Evolutionary conservation across 495 filamentous ascomycete species (phyloP).

Genomic region (Aspergillus sparsus): DNA sequence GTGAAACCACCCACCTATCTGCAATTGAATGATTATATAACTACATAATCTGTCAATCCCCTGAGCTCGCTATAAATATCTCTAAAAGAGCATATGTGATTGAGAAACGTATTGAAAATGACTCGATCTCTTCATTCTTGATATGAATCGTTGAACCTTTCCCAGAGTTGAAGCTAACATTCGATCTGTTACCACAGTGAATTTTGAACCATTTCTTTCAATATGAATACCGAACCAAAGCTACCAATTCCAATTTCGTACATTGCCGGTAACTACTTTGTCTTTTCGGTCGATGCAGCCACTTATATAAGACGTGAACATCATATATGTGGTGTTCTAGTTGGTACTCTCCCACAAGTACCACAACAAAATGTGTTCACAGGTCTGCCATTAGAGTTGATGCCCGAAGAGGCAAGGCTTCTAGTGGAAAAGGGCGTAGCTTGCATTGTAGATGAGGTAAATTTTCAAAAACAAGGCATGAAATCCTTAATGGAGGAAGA

Average conservation of each 20-base stretch:
- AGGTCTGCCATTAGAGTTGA: conserved; percentile 82
- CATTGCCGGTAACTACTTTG: conserved; percentile 77
- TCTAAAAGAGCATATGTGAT: conserved; percentile 48
- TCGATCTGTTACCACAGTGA: conserved; percentile 17
- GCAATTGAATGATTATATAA: conserved; percentile 66
- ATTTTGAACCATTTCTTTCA: conserved; percentile 18
- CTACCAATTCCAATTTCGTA: conserved; percentile 79
- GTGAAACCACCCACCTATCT: background rate
- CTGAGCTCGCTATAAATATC: conserved; percentile 57
- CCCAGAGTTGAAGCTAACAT: conserved; percentile 21
- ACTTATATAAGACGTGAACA: conserved; percentile 77
- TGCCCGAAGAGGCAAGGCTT: conserved; percentile 84
- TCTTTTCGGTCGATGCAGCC: conserved; percentile 83
- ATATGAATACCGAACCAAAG: conserved; percentile 41
- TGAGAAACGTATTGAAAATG: conserved; percentile 56
- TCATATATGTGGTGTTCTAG: conserved; percentile 84
- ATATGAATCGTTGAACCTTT: conserved; percentile 14
- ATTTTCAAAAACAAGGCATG: conserved; percentile 63
- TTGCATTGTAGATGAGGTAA: conserved; percentile 75
- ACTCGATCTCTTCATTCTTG: conserved; percentile 24
- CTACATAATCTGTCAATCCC: conserved; percentile 87
- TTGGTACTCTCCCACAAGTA: conserved; percentile 84
- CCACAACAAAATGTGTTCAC: conserved; percentile 95
- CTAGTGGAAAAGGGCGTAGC: conserved; percentile 78
- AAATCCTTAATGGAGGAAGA: conserved; percentile 56